These are phyloP conservation scores for Eucalyptus sp. DNA, from an alignment of 345 rosid genomes.

Conservation along the genomic window DNA sequence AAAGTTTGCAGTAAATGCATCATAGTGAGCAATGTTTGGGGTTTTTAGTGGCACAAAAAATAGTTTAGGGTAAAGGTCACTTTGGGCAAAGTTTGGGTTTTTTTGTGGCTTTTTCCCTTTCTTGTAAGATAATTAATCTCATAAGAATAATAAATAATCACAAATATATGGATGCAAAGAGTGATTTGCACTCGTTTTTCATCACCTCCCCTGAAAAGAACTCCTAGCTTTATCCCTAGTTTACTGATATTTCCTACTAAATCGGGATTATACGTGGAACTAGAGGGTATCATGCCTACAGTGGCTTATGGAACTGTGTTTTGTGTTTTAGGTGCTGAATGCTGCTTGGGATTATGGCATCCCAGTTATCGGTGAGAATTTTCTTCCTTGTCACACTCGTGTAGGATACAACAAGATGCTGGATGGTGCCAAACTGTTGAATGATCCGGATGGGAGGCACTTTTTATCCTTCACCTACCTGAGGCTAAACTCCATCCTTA, in stretches of 20 bases:
- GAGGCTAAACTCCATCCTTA: constrained; percentile 61
- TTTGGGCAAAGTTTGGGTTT: too few species aligned
- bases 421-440: constrained; percentile 62
- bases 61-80: too few species aligned
- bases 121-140: background rate
- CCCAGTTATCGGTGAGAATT: constrained; percentile 59
- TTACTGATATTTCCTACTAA: background rate
- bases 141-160: background rate
- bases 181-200: background rate
- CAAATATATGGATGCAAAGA: background rate
- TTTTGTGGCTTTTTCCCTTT: too few species aligned
- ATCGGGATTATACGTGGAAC: background rate
- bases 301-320: background rate
- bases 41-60: too few species aligned
- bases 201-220: background rate
- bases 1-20: too few species aligned
- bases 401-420: constrained; percentile 61
- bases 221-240: background rate
- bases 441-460: constrained; percentile 80
- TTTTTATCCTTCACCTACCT: constrained; percentile 64
- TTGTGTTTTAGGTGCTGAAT: constrained; percentile 57
- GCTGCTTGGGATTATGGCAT: constrained; percentile 80
- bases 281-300: background rate
- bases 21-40: too few species aligned
- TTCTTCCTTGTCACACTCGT: constrained; percentile 68